phyloP scores from a whole-genome alignment of 2,329 filamentous ascomycete species.

The Pseudogymnoascus sp. region DNA sequence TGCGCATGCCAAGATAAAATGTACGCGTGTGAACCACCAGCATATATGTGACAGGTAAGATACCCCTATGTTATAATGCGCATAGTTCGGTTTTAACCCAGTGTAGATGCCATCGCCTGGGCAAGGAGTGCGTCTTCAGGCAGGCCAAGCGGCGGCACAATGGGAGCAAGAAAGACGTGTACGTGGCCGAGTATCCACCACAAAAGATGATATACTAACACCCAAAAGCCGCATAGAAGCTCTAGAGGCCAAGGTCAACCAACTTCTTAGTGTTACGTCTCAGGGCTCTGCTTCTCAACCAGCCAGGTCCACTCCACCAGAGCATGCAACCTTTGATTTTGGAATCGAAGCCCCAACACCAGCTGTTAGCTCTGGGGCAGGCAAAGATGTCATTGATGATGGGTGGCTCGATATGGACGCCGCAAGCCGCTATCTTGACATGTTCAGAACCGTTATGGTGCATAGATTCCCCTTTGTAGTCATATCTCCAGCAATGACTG shows the following conservation, averaged over 20 bases:
- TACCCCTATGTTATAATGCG: not conserved
- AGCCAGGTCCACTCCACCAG: slow-evolving; percentile 22
- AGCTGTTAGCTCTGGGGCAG: not conserved
- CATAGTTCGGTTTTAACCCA: not conserved
- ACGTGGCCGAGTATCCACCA: slow-evolving; percentile 1
- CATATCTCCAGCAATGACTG: slow-evolving; percentile 23
- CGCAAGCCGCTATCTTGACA: not conserved
- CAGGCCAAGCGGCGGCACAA: slow-evolving; percentile 30
- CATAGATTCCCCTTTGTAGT: slow-evolving; percentile 33
- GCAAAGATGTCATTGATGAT: slow-evolving; percentile 9
- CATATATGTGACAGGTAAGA: not conserved
- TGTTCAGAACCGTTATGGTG: slow-evolving; percentile 29
- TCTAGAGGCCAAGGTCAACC: slow-evolving; percentile 25
- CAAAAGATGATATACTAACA: slow-evolving; percentile 5
- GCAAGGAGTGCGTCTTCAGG: slow-evolving; percentile 31
- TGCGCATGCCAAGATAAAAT: not conserved
- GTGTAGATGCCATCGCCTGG: slow-evolving; percentile 30
- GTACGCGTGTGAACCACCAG: not conserved
- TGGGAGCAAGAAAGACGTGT: slow-evolving; percentile 32
- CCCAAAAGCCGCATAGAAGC: slow-evolving; percentile 29
- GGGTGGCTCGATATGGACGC: not conserved
- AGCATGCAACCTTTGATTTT: not conserved
- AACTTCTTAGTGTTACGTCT: slow-evolving; percentile 17
- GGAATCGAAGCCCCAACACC: not conserved
- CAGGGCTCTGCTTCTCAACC: slow-evolving; percentile 16